Base-by-base conservation (phyloP, 257 asterid species). In the Solanum infundibuliforme region DNA sequence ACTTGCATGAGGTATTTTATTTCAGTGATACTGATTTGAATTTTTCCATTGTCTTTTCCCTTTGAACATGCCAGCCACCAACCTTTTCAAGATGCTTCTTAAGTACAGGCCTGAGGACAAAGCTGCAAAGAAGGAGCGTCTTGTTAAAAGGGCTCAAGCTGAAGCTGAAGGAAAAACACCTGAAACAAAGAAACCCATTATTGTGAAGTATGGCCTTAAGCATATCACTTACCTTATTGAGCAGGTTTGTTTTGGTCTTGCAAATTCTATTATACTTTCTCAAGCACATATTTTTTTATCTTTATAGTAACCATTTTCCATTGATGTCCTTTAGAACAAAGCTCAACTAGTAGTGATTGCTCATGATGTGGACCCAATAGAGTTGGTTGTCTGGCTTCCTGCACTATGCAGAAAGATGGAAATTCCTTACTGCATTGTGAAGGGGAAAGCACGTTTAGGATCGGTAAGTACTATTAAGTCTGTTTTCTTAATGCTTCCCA, bases 281-380 rank as follows among this genome's bases (percentile, higher is more conserved):
- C 31, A 62, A n/a, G 31, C 16, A n/a, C 71, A 62, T 1, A 21
- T 4, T 62, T 62, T 62, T 62, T 62, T 3, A 62, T 62, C 31
- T 62, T 62, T 62, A 62, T 62, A 10, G 71, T 62, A 23, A 62
- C 29, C 25, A 1, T 60, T 60, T 60, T 23, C 31, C 31, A 60
- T 60, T 62, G 18, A 84, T 39, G 43, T 65, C 46, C n/a, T 25
- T 83, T 10, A 91, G 91, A 91, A 91, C 87, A 91, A 91, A 85
- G 93, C 93, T 2, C 92, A 91, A 31, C 85, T 91, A 86, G 91
- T 90, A 34, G 93, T 91, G 69, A 91, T 91, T 77, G 93, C 93
- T 25, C 92, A 91, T 83, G 93, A 91, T 62, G 91, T 90, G 8
- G 92, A 91, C 83, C 92, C 93, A 8, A 90, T 91, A 11, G 92